Evolutionary conservation across 306 rosid genomes (phyloP), one percentile per base, ranked within the genome.

Genomic region (Ceratonia siliqua): DNA sequence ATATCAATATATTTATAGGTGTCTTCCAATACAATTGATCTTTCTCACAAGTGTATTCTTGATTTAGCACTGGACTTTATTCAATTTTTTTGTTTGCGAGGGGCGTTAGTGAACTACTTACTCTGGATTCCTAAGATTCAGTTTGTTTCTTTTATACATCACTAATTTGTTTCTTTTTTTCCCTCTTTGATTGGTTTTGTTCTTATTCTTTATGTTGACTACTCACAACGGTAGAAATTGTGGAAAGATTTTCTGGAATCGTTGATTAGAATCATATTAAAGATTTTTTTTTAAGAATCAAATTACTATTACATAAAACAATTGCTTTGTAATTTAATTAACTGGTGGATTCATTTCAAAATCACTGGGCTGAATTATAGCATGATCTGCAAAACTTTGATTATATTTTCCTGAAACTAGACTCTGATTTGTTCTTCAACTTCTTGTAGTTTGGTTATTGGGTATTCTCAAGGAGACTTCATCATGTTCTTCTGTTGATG

Each of bases 401-500:
- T 68, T 52, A 12, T 68, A 5, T 35, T 55, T 78, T 30, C 46
- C 61, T 13, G 27, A 61, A 39, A 25, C 36, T 73, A 14, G 2
- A 62, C 5, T 72, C 21, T 69, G 75, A 73, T 59, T 78, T 42
- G 41, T 22, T 45, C 57, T 15, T 53, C 10, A 30, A 55, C 57
- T 64, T 35, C 9, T 55, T 71, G 49, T 63, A 64, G 48, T 71
- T 75, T 79, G 45, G 81, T 59, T 55, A 62, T 45, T 36, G 22
- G 77, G 58, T 67, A 57, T 21, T 14, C 21, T 49, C 39, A 59
- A 74, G 74, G 71, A 53, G 33, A 63, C 30, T 73, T 36, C 12
- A 28, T 73, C 63, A 52, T 14, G 56, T 63, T 80, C 70, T 30
- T 70, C 52, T 66, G 56, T 68, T 79, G 59, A 68, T 20, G 81